Evolutionary conservation across 2,329 filamentous ascomycete species (phyloP), one percentile per base, ranked within the genome.

Genomic region (Fusarium sp.): DNA sequence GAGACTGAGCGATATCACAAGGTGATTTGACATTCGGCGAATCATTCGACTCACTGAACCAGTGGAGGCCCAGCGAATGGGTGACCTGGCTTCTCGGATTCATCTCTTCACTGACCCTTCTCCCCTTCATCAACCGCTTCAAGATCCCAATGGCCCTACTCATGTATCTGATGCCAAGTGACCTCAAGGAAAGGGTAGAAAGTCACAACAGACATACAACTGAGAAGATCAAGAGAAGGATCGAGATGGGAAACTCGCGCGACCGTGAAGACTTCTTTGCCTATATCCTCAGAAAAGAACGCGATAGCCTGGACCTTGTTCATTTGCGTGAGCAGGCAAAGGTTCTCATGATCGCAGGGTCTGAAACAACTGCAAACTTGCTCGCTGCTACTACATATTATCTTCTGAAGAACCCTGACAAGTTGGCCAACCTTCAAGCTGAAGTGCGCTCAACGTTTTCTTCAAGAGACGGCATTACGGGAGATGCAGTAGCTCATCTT

Each of bases 241-340:
- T 74, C 7, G 38, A 18, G 3, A 29, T 69, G 17, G 47, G 68
- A 12, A 56, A 52, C 12, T 47, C 46, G 0, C 41, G 22, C 8
- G 50, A 44, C 2, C 61, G 58, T 5, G 61, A 70, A 14, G 64
- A 73, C 5, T 73, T 74, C 50, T 70, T 74, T 17, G 54, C 60
- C 4, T 47, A 61, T 12, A 59, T 74, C 15, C 57, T 74, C 6
- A 50, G 52, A 0, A 61, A 56, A 3, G 62, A 25, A 11, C 35
- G 27, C 0, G 44, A 50, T 3, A 44, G 49, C 9, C 38, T 64
- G 8, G 50, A 62, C 18, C 15, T 27, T 1, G 18, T 45, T 22
- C 57, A 73, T 13, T 31, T 74, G 2, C 25, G 61, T 14, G 64
- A 73, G 14, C 71, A 74, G 33, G 68, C 71, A 33, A 74, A 70